Evolutionary conservation across 768 basidiomycete species (phyloP), one percentile per base, ranked within the genome.

Genomic region (Lepiota subincarnata): DNA sequence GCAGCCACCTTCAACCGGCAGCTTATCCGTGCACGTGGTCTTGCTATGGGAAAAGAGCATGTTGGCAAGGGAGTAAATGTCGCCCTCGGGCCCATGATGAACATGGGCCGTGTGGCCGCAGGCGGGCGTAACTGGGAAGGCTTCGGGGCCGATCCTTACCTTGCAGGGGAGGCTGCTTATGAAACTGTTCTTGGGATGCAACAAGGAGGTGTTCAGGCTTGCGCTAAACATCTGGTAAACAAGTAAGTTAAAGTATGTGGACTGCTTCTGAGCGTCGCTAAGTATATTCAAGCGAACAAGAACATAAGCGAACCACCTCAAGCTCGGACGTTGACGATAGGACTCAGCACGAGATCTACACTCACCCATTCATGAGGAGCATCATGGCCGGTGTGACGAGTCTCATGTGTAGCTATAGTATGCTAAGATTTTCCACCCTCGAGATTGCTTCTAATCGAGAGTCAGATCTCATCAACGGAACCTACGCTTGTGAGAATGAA

Each of bases 101-200:
- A 94, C 65, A 80, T 95, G 73, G 89, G 86, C 1, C 81, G 89
- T 14, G 69, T 86, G 16, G 84, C 88, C 2, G 75, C 81, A 58
- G 91, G 87, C 6, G 94, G 94, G 14, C 76, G 94, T 24, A 92
- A 94, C 68, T 96, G 92, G 90, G 94, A 96, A 74, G 92, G 91
- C n/a, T 94, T 93, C 54, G 92, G 93, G 26, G 91, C 80, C 8
- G 94, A 97, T 66, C 94, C 94, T 0, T 96, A 83, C 71, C 72
- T 96, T 13, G 62, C 80, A n/a, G 92, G 94, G 11, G 91, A 90
- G 63, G 73, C 76, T 1, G 80, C 84, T 3, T 87, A 83, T 53
- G 88, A 92, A 67, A 95, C 92, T 0, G 81, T 95, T 49, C 70
- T 89, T 14, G 93, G 93, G 6, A 68, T 95, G 71, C 93, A 97